Evolutionary conservation across 805 yeast genomes (phyloP), one percentile per base, ranked within the genome.

Genomic region (Komagataella mondaviorum): DNA sequence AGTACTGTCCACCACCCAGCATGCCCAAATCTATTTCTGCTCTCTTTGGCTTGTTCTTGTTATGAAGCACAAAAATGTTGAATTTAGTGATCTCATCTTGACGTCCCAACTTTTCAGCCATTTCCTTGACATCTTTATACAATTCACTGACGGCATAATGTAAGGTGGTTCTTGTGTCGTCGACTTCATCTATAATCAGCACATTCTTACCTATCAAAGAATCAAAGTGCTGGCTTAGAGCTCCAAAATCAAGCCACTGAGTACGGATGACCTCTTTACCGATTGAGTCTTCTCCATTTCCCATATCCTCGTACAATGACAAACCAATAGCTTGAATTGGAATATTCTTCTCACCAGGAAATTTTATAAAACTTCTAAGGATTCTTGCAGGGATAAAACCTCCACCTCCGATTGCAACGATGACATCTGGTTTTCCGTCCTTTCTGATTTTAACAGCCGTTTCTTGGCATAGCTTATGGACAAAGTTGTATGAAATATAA

Each of bases 121-220:
- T 81, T 51, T 71, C 75, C 49, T 69, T 67, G 47, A 86, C 81
- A 56, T 79, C 85, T 63, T 81, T 80, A 63, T 81, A 76, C 55
- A 88, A 71, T 66, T 88, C 96, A 8, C 80, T 71, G 45, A 87
- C 77, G 2, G 95, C 95, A 61, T 87, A 88, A 63, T 85, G 91
- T 52, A 88, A 71, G 2, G 96, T 88, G 51, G 96, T 88, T 73
- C 96, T 83, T 22, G 95, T 86, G 64, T 88, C 96, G 65, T 88
- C 96, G 48, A 88, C 96, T 70, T 88, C 96, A 65, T 88, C 96
- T 43, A 88, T 93, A 59, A 88, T 85, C 57, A 88, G 69, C 44
- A 88, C 74, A 63, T 81, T 82, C 68, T 87, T 88, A 58, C 95
- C 95, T 53, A 88, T 82, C 55, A 88, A 72, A 48, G 87, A 81